Conservation (phyloP, 2,329 filamentous ascomycete genomes). For the Pyrenochaeta sp. region DNA sequence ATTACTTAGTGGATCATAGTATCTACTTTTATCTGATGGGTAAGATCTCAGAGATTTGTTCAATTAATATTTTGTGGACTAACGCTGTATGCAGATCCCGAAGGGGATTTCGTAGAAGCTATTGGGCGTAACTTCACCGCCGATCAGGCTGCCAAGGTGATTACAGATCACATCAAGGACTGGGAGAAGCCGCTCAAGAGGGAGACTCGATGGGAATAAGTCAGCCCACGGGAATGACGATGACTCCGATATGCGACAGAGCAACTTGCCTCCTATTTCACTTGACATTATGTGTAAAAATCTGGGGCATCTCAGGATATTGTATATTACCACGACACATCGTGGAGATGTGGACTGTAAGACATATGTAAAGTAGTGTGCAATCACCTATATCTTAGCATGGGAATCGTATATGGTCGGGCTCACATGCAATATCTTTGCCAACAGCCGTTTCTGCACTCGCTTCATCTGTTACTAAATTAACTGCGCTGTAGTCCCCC, state of each 20-base stretch:
- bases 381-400: neutral
- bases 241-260: neutral
- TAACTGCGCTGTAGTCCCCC: no score
- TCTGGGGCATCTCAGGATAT: neutral
- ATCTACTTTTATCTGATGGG: conserved; percentile 99
- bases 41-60: conserved; percentile 50
- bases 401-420: conserved; percentile 45
- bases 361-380: conserved; percentile 3
- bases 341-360: neutral
- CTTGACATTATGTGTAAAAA: neutral
- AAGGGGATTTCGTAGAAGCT: conserved; percentile 97
- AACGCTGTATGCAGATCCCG: conserved; percentile 72
- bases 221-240: neutral
- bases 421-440: conserved; percentile 71
- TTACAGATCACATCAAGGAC: conserved; percentile 84
- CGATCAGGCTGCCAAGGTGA: conserved; percentile 82
- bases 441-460: no score
- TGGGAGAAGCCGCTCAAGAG: conserved; percentile 69
- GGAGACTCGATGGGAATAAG: conserved; percentile 42
- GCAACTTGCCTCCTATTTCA: neutral
- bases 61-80: conserved; percentile 11
- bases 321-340: neutral
- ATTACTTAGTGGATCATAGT: conserved; percentile 97
- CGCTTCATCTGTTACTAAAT: no score
- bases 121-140: conserved; percentile 94